Base-by-base conservation (phyloP, 129 eudicot species). In the Heracleum sosnowskyi region DNA sequence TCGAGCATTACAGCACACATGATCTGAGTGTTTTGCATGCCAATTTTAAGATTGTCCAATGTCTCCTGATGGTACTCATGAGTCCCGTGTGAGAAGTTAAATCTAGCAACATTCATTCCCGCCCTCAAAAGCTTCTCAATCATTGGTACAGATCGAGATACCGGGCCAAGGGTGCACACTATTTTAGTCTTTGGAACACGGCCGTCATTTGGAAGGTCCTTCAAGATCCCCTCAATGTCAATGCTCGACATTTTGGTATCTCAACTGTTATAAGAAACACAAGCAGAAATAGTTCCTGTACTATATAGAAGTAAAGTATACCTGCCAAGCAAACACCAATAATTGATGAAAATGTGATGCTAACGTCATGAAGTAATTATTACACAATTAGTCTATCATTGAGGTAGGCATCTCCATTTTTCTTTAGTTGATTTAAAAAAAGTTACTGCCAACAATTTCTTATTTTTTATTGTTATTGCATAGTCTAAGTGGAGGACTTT, bases 1-100 rank as follows among this genome's bases (percentile, higher is more conserved):
- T 84, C 87, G 51, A 84, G 87, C 87, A 84, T 84, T 20, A 84
- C 84, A 11, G 87, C 87, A 35, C 87, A 84, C 47, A 80, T 60
- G 84, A 84, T 80, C 82, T 78, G 81, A 80, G 87, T 84, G 40
- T 81, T 84, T 3, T 80, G 82, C 87, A 80, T 81, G 36, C 82
- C 87, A 71, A 49, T 77, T 70, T 31, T 77, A 47, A 79, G 79
- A 84, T 81, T 75, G 44, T 75, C 41, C 78, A 75, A 33, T 17
- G 78, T 75, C 66, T 75, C 78, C 66, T 75, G 78, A 75, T 75
- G 78, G 41, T 75, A 75, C 34, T 75, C 69, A 51, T 75, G 78
- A 49, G 68, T 75, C 66, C 78, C 78, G 45, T 75, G 78, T 7
- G 78, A 75, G 68, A 75, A 75, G 44, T 75, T 75, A 18, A 75